A percentile compares a stretch with the other conserved stretches of the same genome.
Conservation (phyloP, 2,329 filamentous ascomycete species). For the Exophiala viscosa region DNA sequence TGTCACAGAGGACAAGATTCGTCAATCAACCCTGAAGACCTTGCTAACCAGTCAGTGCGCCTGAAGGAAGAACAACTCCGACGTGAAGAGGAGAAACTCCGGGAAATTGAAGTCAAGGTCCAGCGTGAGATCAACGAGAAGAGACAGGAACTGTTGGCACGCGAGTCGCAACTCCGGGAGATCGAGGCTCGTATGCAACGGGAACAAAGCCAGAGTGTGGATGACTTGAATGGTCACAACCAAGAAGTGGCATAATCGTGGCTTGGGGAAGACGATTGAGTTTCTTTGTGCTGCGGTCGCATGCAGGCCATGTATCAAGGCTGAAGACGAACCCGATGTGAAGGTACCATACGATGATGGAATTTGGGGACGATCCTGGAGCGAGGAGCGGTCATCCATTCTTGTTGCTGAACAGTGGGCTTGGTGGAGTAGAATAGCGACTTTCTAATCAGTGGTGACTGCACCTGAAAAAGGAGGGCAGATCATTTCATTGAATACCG, state of each 20-base stretch:
- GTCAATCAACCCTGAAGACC: constrained; percentile 96
- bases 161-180: constrained; percentile 97
- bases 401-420: constrained; percentile 8
- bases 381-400: constrained; percentile 11
- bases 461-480: constrained; percentile 12
- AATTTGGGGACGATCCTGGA: constrained; percentile 3
- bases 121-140: constrained; percentile 99
- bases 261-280: constrained; percentile 1
- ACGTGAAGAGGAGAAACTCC: constrained; percentile 98
- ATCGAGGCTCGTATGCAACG: constrained; percentile 97
- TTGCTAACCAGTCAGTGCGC: constrained; percentile 93
- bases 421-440: constrained; percentile 22
- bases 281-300: constrained; percentile 13
- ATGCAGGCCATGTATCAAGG: constrained; percentile 24
- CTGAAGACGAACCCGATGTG: constrained; percentile 10
- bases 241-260: constrained; percentile 18
- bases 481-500: constrained; percentile 6
- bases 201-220: constrained; percentile 57
- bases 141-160: constrained; percentile 93
- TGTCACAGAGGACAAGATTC: constrained; percentile 59
- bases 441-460: constrained; percentile 25
- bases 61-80: constrained; percentile 99
- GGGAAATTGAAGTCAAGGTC: constrained; percentile 99
- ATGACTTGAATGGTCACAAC: constrained; percentile 32
- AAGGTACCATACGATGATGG: constrained; percentile 6